Conservation (phyloP, 2,329 filamentous ascomycete genomes). For the Monosporascus ibericus region DNA sequence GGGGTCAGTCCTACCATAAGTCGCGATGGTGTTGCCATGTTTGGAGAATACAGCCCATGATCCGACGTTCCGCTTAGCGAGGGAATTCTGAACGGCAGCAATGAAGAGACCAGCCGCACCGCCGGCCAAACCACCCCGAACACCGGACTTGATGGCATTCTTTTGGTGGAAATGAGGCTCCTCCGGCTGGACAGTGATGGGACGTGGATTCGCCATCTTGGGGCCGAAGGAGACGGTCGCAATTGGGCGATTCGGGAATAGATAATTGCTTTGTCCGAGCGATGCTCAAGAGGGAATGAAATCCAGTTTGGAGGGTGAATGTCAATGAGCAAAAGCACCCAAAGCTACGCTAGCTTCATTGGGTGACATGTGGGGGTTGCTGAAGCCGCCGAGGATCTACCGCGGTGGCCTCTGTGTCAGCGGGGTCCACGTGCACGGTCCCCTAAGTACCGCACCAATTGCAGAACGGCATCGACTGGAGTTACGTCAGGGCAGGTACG, state of each 20-base stretch:
- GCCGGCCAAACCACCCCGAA: constrained; percentile 59
- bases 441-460: no score
- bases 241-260: constrained; percentile 4
- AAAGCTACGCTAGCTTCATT: no score
- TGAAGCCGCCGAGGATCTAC: no score
- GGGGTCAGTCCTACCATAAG: constrained; percentile 37
- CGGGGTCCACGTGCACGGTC: no score
- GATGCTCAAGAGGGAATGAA: background rate
- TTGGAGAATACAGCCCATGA: constrained; percentile 74
- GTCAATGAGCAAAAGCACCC: no score
- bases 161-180: constrained; percentile 59
- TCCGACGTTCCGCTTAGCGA: constrained; percentile 76
- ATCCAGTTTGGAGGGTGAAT: background rate
- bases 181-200: constrained; percentile 18
- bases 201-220: constrained; percentile 27
- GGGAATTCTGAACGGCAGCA: constrained; percentile 79
- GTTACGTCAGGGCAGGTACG: no score
- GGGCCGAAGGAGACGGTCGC: constrained; percentile 16
- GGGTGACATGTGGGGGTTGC: no score
- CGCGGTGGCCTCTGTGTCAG: no score
- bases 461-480: no score
- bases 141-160: constrained; percentile 65
- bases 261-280: background rate
- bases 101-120: constrained; percentile 63
- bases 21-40: constrained; percentile 66